These are phyloP conservation scores for Apiospora sp. DNA, from an alignment of 2,329 filamentous ascomycete genomes.

Conservation along the genomic window DNA sequence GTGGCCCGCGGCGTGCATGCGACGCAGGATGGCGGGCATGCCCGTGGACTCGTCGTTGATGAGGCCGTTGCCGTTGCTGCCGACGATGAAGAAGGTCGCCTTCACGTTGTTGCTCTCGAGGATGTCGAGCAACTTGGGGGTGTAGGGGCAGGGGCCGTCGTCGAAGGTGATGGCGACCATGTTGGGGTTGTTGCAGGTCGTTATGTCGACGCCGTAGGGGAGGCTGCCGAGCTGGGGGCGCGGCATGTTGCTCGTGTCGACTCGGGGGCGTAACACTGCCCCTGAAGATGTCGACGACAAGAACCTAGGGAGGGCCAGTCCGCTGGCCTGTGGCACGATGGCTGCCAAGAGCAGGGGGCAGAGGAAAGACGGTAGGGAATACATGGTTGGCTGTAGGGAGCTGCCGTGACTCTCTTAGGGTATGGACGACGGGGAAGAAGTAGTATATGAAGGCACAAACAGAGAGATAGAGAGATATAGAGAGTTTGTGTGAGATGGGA, in stretches of 20 bases:
- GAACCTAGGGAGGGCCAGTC: no score
- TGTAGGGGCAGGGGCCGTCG: conserved; percentile 37
- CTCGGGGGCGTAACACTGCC: background rate
- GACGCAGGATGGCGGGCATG: conserved; percentile 50
- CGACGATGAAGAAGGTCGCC: conserved; percentile 41
- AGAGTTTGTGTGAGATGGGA: background rate
- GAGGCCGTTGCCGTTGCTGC: conserved; percentile 52
- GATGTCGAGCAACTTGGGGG: conserved; percentile 32
- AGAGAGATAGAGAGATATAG: background rate
- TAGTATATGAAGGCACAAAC: background rate
- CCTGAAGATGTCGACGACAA: no score
- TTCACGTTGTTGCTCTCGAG: conserved; percentile 28
- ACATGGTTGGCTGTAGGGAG: background rate
- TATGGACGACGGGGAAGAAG: no score
- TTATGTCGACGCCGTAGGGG: conserved; percentile 28
- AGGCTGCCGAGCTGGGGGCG: conserved; percentile 13
- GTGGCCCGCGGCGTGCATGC: conserved; percentile 54
- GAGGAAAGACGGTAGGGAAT: background rate
- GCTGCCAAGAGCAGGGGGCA: background rate
- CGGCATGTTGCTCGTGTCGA: background rate
- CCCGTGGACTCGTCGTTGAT: conserved; percentile 30
- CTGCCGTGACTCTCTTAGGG: background rate
- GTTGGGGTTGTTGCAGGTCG: conserved; percentile 29
- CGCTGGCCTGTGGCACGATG: background rate
- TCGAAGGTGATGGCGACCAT: conserved; percentile 38